These are phyloP conservation scores for Microsporum ferrugineum DNA, from an alignment of 2,329 filamentous ascomycete genomes.

Conservation along the genomic window DNA sequence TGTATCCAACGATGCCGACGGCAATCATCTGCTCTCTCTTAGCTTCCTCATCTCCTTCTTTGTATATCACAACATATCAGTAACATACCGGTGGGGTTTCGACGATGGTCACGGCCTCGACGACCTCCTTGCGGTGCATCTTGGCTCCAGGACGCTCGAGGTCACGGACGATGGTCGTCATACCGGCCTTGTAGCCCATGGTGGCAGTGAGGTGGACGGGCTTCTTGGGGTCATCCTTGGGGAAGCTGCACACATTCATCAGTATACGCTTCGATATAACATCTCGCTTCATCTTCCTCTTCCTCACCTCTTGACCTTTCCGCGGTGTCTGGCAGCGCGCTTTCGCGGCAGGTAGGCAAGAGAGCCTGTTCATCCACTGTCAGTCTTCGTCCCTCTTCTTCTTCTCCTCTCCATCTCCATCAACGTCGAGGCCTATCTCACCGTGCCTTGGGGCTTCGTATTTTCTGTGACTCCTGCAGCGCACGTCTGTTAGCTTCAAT, in stretches of 20 bases:
- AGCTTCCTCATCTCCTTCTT: not conserved
- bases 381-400: not conserved
- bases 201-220: constrained; percentile 94
- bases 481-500: constrained; percentile 5
- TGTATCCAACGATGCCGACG: constrained; percentile 99
- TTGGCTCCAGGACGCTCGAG: constrained; percentile 98
- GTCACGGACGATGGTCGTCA: constrained; percentile 99
- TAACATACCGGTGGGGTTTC: constrained; percentile 83
- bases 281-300: not conserved
- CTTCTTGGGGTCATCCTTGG: constrained; percentile 99
- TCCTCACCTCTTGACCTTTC: constrained; percentile 93
- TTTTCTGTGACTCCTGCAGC: constrained; percentile 48
- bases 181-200: constrained; percentile 99
- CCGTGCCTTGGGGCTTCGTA: constrained; percentile 91
- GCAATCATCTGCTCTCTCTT: constrained; percentile 71
- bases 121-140: constrained; percentile 98
- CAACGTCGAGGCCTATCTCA: constrained; percentile 43
- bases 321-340: constrained; percentile 85
- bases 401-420: not conserved
- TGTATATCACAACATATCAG: not conserved
- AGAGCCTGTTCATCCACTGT: constrained; percentile 40
- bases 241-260: constrained; percentile 55
- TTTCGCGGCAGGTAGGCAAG: constrained; percentile 81
- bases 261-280: not conserved
- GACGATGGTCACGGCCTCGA: constrained; percentile 78